Conservation (phyloP, 2,329 filamentous ascomycete species). For the Ascomycota sp. region DNA sequence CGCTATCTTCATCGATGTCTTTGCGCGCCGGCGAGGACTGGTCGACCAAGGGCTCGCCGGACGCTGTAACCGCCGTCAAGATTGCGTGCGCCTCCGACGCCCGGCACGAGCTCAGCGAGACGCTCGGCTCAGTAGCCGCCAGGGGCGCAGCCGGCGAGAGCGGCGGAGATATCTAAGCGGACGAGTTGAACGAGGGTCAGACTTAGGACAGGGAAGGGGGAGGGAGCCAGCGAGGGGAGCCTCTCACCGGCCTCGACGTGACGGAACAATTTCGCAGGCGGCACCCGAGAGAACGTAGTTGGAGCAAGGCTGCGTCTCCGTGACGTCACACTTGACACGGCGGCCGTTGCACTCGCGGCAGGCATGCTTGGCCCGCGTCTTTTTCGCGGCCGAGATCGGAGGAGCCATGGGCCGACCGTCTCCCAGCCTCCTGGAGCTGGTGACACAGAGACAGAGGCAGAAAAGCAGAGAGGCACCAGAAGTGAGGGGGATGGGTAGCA, state of each 20-base stretch:
- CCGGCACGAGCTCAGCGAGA: conserved; percentile 2
- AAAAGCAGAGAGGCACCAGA: no score
- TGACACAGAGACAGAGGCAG: no score
- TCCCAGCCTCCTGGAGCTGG: no score
- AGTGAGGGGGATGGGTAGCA: no score
- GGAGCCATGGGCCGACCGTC: conserved; percentile 1
- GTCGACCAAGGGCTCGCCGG: no score
- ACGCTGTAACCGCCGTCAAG: no score
- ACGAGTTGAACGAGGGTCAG: no score
- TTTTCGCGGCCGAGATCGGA: conserved; percentile 10
- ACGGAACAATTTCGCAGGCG: conserved; percentile 13
- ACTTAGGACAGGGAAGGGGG: no score
- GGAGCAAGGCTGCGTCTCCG: conserved; percentile 12
- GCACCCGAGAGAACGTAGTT: conserved; percentile 10
- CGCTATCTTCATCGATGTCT: no score
- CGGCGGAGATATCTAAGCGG: conserved; percentile 8
- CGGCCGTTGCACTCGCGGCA: conserved; percentile 15
- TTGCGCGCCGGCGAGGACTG: no score
- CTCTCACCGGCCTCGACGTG: conserved; percentile 14
- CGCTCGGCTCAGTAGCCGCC: conserved; percentile 2
- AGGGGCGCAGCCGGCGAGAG: conserved; percentile 4
- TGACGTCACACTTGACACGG: conserved; percentile 16
- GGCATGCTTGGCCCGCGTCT: conserved; percentile 14
- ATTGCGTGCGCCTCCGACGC: no score
- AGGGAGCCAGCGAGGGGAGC: no score